Evolutionary conservation across 768 basidiomycete species (phyloP).

Genomic region (Mycena leptocephala): DNA sequence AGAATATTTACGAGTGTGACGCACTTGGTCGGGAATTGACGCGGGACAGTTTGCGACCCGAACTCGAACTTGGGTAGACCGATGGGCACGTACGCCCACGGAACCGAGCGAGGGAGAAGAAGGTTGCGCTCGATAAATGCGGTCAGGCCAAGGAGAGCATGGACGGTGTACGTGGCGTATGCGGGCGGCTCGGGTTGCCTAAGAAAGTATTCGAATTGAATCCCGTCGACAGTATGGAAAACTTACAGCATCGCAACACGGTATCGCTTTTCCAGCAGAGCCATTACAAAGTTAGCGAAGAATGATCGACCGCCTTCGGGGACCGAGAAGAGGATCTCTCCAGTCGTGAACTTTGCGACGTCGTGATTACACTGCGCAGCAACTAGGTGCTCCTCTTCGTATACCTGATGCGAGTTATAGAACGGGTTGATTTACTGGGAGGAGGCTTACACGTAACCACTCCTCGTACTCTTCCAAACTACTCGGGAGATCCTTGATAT

Average conservation of each 20-base stretch:
- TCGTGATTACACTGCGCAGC: constrained; percentile 58
- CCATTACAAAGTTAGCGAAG: constrained; percentile 53
- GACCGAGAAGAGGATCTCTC: constrained; percentile 57
- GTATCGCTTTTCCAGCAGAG: constrained; percentile 60
- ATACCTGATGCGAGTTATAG: constrained; percentile 48
- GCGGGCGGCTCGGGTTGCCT: constrained; percentile 56
- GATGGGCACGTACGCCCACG: constrained; percentile 39
- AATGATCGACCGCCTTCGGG: constrained; percentile 57
- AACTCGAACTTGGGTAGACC: constrained; percentile 42
- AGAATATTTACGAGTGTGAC: not conserved
- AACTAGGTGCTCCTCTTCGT: constrained; percentile 60
- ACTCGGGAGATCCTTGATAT: constrained; percentile 63
- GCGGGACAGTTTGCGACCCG: constrained; percentile 33
- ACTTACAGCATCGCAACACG: constrained; percentile 66
- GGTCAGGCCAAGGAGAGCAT: constrained; percentile 38
- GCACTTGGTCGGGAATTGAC: constrained; percentile 55
- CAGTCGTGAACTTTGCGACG: constrained; percentile 56
- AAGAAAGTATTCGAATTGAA: constrained; percentile 10
- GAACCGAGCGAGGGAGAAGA: constrained; percentile 54
- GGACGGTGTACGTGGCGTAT: constrained; percentile 48
- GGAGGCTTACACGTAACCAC: constrained; percentile 55
- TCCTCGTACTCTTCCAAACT: constrained; percentile 49
- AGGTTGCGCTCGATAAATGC: constrained; percentile 56
- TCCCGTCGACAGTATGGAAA: not conserved
- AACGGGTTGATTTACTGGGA: not conserved